Base-by-base conservation (phyloP, 2,329 filamentous ascomycete genomes). In the Stachybotrys chartarum region DNA sequence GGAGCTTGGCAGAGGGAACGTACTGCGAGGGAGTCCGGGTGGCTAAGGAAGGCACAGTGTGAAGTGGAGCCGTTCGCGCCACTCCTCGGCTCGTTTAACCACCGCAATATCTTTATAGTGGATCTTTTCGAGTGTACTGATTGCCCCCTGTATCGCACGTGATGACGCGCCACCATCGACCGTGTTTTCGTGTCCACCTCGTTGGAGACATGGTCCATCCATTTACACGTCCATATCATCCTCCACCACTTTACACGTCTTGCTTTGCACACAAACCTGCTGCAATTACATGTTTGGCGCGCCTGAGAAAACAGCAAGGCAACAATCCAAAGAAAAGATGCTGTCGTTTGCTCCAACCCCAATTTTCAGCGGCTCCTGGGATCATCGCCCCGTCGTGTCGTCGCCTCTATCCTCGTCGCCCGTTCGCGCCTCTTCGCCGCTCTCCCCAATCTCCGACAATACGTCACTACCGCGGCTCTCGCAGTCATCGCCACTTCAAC, bases 381-480 rank as follows among this genome's bases (percentile, higher is more conserved):
- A 75, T 51, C 67, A 77, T 66, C 74, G 74, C 16, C 81, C 82
- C 2, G 58, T 68, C 42, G 69, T 77, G 32, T 70, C 82, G 1
- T 85, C 82, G 51, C 82, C 81, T 6, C 78, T 84, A 5, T 82
- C 82, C 3, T 85, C 82, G 3, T 83, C 81, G 3, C 81, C 82
- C 12, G 68, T 83, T 53, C 79, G 80, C 61, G 74, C 77, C n/a
- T 74, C 77, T 6, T 77, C 79, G 11, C 71, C 73, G 11, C 69
- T 78, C 8, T 77, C 75, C 1, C 70, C 73, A 17, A 69, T 74
- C 58, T 65, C 78, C 55, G 65, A 67, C 16, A 78, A 79, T 60
- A 55, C 68, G n/a, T 64, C 71, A 18, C 65, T 66, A n/a, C 70
- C 71, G 50, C 73, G 73, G 56, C 70, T 74, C 35, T 70, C 65